These are phyloP conservation scores for Sedum album DNA, from an alignment of 164 flowering plant genomes.

Conservation along the genomic window DNA sequence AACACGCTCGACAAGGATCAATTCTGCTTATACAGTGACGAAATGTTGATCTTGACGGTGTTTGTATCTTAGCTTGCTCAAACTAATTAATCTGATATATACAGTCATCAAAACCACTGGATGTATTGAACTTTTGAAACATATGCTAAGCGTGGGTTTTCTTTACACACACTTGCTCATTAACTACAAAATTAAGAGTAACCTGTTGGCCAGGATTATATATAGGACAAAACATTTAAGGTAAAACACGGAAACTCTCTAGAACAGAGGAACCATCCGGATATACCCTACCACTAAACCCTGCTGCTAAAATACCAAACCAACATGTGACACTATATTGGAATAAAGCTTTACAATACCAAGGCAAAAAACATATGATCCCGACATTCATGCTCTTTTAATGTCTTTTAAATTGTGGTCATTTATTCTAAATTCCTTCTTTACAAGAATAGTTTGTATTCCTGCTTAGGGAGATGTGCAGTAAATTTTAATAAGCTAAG, in stretches of 20 bases:
- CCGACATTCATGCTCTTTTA: not conserved
- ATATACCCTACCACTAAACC: conserved; percentile 6
- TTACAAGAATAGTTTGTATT: not conserved
- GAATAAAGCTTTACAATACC: conserved; percentile 1
- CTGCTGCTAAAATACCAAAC: conserved; percentile 5
- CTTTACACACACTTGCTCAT: not conserved
- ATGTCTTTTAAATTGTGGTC: not conserved
- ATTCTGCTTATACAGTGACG: conserved; percentile 1
- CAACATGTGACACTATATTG: not conserved
- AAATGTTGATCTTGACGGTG: conserved; percentile 1
- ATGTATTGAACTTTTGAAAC: not conserved
- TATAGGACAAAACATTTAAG: conserved; percentile 1
- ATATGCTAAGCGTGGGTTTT: not conserved
- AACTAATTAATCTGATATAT: not conserved
- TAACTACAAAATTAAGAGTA: not conserved
- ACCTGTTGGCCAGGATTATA: not conserved
- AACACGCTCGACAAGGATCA: not conserved
- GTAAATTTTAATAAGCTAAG: not conserved
- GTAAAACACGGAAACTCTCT: not conserved
- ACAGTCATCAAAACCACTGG: not conserved
- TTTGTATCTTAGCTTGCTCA: not conserved
- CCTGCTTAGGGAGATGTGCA: not conserved
- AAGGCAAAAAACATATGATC: not conserved
- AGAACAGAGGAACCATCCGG: not conserved
- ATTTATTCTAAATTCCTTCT: conserved; percentile 1